Percentiles rank a stretch among this genome's conserved stretches.
Conservation (phyloP, 2,329 filamentous ascomycete genomes). For the Fusarium musae region DNA sequence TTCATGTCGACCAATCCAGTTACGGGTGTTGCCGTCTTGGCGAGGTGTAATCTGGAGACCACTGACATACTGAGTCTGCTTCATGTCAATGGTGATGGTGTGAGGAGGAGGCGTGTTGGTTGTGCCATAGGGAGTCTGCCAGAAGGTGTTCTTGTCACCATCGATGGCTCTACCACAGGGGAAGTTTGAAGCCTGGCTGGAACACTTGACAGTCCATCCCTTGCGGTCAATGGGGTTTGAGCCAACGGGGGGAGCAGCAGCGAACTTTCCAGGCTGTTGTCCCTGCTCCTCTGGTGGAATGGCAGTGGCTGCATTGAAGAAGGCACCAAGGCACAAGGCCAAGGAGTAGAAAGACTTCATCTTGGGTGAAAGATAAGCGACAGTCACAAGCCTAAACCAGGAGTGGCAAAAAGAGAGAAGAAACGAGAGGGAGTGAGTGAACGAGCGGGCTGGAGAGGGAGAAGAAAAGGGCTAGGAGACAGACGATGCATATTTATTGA, state of each 20-base stretch:
- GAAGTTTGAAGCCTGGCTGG: slow-evolving; percentile 23
- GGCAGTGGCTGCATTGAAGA: slow-evolving; percentile 8
- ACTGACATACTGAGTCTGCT: slow-evolving; percentile 27
- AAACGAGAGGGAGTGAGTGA: not conserved
- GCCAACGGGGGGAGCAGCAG: slow-evolving; percentile 28
- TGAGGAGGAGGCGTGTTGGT: slow-evolving; percentile 26
- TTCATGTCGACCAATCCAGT: slow-evolving; percentile 30
- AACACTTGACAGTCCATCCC: slow-evolving; percentile 33
- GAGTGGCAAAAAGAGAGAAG: not conserved
- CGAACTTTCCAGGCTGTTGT: slow-evolving; percentile 20
- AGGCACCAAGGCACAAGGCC: slow-evolving; percentile 14
- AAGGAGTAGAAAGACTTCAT: slow-evolving; percentile 16
- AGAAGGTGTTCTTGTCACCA: slow-evolving; percentile 25
- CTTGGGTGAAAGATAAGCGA: not conserved
- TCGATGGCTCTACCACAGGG: slow-evolving; percentile 30
- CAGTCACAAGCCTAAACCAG: slow-evolving; percentile 7
- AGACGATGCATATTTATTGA: slow-evolving; percentile 21
- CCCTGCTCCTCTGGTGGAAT: slow-evolving; percentile 9
- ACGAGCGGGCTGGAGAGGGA: not conserved
- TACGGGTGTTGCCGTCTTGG: slow-evolving; percentile 22
- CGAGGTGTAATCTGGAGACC: slow-evolving; percentile 28
- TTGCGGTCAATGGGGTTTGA: slow-evolving; percentile 28
- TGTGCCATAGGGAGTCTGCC: slow-evolving; percentile 33
- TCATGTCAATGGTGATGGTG: slow-evolving; percentile 31
- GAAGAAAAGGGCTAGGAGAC: not conserved